These are phyloP conservation scores for Penicillium sp. DNA, from an alignment of 2,329 filamentous ascomycete species.

Conservation along the genomic window DNA sequence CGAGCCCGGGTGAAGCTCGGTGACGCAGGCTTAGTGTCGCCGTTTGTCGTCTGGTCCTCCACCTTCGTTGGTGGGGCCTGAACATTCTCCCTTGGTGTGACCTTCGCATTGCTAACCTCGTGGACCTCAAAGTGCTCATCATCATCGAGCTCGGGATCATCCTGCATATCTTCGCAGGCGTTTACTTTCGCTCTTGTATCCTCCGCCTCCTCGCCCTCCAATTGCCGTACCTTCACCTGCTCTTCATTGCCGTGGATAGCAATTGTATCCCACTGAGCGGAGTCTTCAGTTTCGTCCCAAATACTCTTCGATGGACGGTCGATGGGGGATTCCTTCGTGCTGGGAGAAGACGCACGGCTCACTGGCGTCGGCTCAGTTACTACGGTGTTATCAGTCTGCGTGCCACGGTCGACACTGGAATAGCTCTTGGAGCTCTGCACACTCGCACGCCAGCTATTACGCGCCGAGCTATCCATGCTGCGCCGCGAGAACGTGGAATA, in stretches of 20 bases:
- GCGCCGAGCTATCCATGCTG: constrained; percentile 64
- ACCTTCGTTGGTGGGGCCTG: constrained; percentile 18
- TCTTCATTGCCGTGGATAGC: constrained; percentile 17
- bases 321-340: constrained; percentile 26
- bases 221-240: constrained; percentile 3
- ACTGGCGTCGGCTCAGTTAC: constrained; percentile 31
- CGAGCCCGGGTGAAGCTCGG: constrained; percentile 72
- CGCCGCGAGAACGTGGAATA: constrained; percentile 59
- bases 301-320: constrained; percentile 8
- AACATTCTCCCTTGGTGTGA: constrained; percentile 48
- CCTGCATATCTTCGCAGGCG: constrained; percentile 13
- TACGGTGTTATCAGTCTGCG: constrained; percentile 62
- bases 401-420: constrained; percentile 58
- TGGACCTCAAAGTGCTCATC: constrained; percentile 35
- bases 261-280: constrained; percentile 27
- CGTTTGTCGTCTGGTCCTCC: constrained; percentile 51
- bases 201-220: constrained; percentile 9
- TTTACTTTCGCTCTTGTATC: constrained; percentile 11
- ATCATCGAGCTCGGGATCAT: constrained; percentile 13
- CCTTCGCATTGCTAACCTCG: constrained; percentile 54
- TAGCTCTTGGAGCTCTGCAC: constrained; percentile 62
- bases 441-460: constrained; percentile 67
- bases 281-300: constrained; percentile 24
- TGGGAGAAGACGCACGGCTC: constrained; percentile 36
- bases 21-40: constrained; percentile 60